These are phyloP conservation scores for Bathelium albidoporum DNA, from an alignment of 495 filamentous ascomycete species.

Conservation along the genomic window DNA sequence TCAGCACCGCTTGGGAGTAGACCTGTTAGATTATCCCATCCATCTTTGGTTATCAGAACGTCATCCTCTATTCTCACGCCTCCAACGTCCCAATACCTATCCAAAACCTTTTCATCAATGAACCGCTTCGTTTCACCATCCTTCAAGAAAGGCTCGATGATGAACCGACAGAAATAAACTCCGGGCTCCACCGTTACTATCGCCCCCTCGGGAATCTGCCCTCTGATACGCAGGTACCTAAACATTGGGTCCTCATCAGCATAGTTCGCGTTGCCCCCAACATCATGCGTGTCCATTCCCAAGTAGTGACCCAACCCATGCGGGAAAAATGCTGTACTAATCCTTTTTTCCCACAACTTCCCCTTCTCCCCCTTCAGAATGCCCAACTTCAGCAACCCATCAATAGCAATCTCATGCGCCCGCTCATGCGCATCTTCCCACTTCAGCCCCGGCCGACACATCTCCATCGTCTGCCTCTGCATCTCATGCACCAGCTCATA, in stretches of 20 bases:
- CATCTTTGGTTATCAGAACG: constrained; percentile 65
- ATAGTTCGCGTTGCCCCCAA: constrained; percentile 79
- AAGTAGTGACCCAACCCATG: constrained; percentile 88
- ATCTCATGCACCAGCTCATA: constrained; percentile 82
- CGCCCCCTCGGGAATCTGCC: constrained; percentile 59
- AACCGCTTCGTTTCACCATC: constrained; percentile 58
- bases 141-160: constrained; percentile 71
- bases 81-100: constrained; percentile 81
- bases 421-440: constrained; percentile 78
- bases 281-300: constrained; percentile 92
- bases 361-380: constrained; percentile 57
- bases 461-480: constrained; percentile 65
- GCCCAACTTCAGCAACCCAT: constrained; percentile 63
- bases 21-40: constrained; percentile 70
- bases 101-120: constrained; percentile 63
- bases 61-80: constrained; percentile 74
- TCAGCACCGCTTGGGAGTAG: constrained; percentile 61
- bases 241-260: constrained; percentile 76
- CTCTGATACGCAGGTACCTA: constrained; percentile 72
- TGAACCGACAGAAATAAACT: constrained; percentile 90
- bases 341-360: constrained; percentile 62
- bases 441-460: constrained; percentile 61
- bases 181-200: constrained; percentile 90
- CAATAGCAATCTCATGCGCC: constrained; percentile 73
- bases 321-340: constrained; percentile 81